phyloP scores from a whole-genome alignment of 257 asterid genomes.

The Scutellaria minor region DNA sequence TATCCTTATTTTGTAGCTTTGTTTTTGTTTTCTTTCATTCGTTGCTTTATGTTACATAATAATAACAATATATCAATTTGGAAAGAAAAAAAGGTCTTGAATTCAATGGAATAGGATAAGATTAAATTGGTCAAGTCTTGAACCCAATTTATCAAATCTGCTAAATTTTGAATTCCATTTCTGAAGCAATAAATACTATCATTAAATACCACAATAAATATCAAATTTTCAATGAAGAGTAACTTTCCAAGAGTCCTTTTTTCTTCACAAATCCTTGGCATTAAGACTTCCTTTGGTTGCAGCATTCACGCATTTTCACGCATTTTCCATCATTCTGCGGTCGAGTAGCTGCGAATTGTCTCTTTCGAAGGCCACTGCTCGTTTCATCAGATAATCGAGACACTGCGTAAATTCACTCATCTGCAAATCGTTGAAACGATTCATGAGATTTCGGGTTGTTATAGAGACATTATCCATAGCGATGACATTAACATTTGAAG shows the following conservation, averaged over 20 bases:
- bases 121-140: background rate
- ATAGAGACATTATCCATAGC: too few relatives aligned
- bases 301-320: background rate
- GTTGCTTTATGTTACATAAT: too few relatives aligned
- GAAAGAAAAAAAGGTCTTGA: too few relatives aligned
- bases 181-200: too few relatives aligned
- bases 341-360: background rate
- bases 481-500: background rate
- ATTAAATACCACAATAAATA: background rate
- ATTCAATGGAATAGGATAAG: too few relatives aligned
- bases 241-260: background rate
- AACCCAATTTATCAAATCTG: slow-evolving; percentile 2
- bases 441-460: background rate
- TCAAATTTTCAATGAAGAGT: background rate
- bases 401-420: slow-evolving; percentile 20
- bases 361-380: background rate
- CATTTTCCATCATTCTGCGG: background rate
- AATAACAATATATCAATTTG: too few relatives aligned
- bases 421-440: slow-evolving; percentile 11
- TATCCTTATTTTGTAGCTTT: too few relatives aligned
- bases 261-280: slow-evolving; percentile 10
- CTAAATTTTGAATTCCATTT: background rate
- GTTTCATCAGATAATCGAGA: background rate
- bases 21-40: too few relatives aligned
- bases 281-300: background rate